Conservation (phyloP, 345 rosid genomes). For the Populus tremula region DNA sequence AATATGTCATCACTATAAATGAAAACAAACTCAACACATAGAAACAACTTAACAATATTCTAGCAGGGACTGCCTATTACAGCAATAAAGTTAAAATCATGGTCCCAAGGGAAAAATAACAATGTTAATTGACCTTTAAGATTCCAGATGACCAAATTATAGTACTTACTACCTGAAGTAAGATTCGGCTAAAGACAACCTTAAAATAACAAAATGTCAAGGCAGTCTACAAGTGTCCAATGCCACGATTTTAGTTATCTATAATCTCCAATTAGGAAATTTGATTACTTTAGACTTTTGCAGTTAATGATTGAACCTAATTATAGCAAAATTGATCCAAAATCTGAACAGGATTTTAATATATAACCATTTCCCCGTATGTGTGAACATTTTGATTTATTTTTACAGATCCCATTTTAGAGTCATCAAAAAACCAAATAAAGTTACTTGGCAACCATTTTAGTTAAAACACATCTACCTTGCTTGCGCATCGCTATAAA, state of each 20-base stretch:
- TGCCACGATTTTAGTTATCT: neutral
- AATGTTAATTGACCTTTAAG: neutral
- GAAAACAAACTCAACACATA: neutral
- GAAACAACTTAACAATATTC: neutral
- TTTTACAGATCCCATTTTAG: neutral
- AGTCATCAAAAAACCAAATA: neutral
- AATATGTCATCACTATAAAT: slow-evolving; percentile 10
- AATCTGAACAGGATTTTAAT: neutral
- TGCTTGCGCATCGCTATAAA: slow-evolving; percentile 84
- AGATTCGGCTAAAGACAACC: neutral
- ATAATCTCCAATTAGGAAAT: neutral
- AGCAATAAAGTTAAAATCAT: neutral
- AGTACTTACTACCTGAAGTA: neutral
- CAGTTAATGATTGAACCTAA: neutral
- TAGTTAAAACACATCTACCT: slow-evolving; percentile 42
- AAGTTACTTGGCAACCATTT: neutral
- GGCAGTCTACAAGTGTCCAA: neutral
- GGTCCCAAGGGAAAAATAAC: neutral
- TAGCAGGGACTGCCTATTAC: neutral
- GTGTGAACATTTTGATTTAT: neutral
- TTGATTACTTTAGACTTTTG: neutral
- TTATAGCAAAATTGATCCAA: neutral
- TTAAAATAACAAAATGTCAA: neutral
- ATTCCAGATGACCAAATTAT: neutral
- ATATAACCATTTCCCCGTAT: neutral